Evolutionary conservation across 2,329 filamentous ascomycete species (phyloP), one percentile per base, ranked within the genome.

Genomic region (Monosporascus sp.): DNA sequence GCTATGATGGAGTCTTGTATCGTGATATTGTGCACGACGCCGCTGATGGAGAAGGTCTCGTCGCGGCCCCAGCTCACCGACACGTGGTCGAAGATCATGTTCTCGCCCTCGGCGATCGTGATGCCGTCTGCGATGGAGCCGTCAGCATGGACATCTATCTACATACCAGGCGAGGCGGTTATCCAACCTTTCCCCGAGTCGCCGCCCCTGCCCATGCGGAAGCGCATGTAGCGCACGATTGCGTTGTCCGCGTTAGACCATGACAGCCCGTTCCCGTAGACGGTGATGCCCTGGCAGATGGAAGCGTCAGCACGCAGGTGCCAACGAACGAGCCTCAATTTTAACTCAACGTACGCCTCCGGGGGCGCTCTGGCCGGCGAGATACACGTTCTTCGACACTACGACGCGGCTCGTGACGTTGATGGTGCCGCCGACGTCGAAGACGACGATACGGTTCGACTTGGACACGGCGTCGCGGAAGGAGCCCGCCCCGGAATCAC

Each of bases 31-130:
- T 67, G 66, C 1, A 71, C 72, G 1, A 68, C 69, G 0, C 76
- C 77, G 22, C 67, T 77, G 59, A 81, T 80, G 14, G 72, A 74
- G 57, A 79, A 80, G 1, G 75, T 81, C 64, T 82, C 79, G 53
- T 80, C 78, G 11, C 76, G 75, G n/a, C 79, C 79, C 75, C 77
- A 82, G 0, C 75, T 72, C 17, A 77, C 73, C 20, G 72, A 76
- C 34, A 80, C 66, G 55, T 82, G 80, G 60, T 82, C 79, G 57
- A 82, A 79, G 46, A 82, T 81, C 69, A 82, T 79, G 56, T 74
- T 77, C 34, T 66, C 65, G 7, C 77, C 78, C 8, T 78, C 72
- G 5, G 78, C 79, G 52, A 83, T 80, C 18, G 71, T 75, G 42
- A 81, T 71, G 2, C 71, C 79, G 54, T 81, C 78, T 60, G 27